Conservation (phyloP, 805 yeast species). For the Groenewaldozyma salmanticensis region DNA sequence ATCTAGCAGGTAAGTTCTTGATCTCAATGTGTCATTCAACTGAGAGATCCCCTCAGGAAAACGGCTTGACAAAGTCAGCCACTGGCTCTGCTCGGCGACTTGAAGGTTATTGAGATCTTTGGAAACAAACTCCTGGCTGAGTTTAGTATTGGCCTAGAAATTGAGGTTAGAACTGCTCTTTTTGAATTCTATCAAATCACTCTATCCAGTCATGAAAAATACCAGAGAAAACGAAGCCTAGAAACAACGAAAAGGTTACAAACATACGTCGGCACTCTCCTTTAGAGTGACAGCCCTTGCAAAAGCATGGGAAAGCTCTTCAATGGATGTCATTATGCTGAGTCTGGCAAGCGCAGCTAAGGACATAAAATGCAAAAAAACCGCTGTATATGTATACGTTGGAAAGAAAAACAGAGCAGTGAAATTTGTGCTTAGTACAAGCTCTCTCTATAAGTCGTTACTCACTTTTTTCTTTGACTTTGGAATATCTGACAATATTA, state of each 20-base stretch:
- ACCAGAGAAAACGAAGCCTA: constrained; percentile 1
- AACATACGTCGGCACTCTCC: constrained; percentile 8
- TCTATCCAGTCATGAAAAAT: neutral
- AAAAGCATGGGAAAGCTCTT: constrained; percentile 21
- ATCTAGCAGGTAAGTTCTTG: constrained; percentile 53
- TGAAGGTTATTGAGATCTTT: constrained; percentile 36
- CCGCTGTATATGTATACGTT: too few relatives aligned
- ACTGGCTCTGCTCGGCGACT: constrained; percentile 68
- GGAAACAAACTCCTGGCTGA: too few relatives aligned
- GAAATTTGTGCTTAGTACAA: too few relatives aligned
- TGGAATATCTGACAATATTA: too few relatives aligned
- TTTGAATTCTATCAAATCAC: neutral
- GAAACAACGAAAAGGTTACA: neutral
- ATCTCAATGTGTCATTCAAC: constrained; percentile 61
- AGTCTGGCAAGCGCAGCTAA: too few relatives aligned
- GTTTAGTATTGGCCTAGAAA: constrained; percentile 12
- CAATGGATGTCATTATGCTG: constrained; percentile 13
- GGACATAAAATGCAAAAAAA: too few relatives aligned
- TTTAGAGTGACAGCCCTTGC: constrained; percentile 19
- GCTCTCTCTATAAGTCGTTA: too few relatives aligned
- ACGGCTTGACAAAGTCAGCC: constrained; percentile 61
- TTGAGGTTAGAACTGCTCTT: neutral
- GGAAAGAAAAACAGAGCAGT: too few relatives aligned
- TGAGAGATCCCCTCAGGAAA: constrained; percentile 42
- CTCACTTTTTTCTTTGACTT: too few relatives aligned